Conservation (phyloP, 1,139 yeast genomes). For the Magnusiomyces ingens region DNA sequence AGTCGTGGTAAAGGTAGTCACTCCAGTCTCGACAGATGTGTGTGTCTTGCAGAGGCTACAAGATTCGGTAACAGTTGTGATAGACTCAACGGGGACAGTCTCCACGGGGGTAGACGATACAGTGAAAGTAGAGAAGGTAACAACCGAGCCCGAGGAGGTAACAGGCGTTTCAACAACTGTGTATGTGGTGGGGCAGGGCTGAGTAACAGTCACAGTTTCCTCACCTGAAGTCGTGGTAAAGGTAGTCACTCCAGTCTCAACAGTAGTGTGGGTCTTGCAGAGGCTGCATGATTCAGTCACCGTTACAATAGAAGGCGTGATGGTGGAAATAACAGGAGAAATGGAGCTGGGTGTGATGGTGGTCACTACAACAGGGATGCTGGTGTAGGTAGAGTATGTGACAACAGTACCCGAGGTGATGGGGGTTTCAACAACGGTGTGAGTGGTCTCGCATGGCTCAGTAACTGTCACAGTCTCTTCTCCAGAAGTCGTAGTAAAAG, state of each 20-base stretch:
- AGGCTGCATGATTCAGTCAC: not conserved
- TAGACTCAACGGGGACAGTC: not conserved
- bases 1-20: not conserved
- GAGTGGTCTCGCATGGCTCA: not conserved
- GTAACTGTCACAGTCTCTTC: not conserved
- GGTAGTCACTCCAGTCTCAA: not conserved
- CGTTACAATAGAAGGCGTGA: not conserved
- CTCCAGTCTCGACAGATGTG: not conserved
- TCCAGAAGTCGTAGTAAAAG: not conserved
- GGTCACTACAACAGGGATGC: not conserved
- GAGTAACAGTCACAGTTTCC: not conserved
- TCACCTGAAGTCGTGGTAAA: not conserved
- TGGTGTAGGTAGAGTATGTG: not conserved
- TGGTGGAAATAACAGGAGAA: not conserved
- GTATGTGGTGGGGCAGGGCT: not conserved
- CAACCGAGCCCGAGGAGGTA: not conserved
- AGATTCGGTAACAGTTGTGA: no score
- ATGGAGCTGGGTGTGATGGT: not conserved
- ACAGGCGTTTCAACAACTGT: not conserved
- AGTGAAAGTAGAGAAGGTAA: not conserved
- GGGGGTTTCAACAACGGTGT: not conserved
- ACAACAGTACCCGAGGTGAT: not conserved
- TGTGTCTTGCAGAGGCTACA: not conserved
- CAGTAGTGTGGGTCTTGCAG: not conserved
- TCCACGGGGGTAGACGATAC: not conserved